Conservation (phyloP, 495 filamentous ascomycete genomes). For the Penicillium coffeae region DNA sequence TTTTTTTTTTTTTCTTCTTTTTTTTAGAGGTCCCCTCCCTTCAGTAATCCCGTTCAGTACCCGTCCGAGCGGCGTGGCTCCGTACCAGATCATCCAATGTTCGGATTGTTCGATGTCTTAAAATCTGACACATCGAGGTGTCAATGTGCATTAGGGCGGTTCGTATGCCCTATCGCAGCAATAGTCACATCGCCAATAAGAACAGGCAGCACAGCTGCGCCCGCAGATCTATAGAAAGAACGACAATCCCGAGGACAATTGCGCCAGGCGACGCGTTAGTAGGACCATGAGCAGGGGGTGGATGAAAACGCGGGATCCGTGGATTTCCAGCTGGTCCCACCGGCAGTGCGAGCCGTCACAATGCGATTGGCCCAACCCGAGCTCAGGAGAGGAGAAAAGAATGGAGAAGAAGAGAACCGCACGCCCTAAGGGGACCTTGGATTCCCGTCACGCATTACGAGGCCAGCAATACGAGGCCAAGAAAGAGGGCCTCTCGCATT, state of each 20-base stretch:
- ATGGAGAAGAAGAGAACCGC: not conserved
- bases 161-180: slow-evolving; percentile 6
- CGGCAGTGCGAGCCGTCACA: slow-evolving; percentile 9
- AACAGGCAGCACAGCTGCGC: not conserved
- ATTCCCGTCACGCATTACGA: too few relatives aligned
- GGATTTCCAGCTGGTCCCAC: slow-evolving; percentile 8
- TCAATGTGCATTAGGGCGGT: not conserved
- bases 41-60: not conserved
- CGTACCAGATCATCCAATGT: slow-evolving; percentile 17
- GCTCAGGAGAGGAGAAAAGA: not conserved
- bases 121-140: slow-evolving; percentile 13
- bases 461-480: not conserved
- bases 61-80: slow-evolving; percentile 4
- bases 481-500: too few relatives aligned
- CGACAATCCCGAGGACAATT: not conserved
- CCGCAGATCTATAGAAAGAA: not conserved
- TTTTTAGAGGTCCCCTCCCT: not conserved
- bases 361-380: slow-evolving; percentile 6
- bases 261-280: not conserved
- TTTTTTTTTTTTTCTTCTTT: not conserved
- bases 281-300: too few relatives aligned
- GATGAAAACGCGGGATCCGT: not conserved
- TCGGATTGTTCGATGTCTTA: slow-evolving; percentile 4
- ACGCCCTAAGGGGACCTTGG: not conserved
- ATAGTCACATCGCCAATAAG: not conserved